Percentiles rank a stretch among this genome's conserved stretches.
Conservation (phyloP, 2,329 filamentous ascomycete species). For the Paecilomyces dactylethromorphus region DNA sequence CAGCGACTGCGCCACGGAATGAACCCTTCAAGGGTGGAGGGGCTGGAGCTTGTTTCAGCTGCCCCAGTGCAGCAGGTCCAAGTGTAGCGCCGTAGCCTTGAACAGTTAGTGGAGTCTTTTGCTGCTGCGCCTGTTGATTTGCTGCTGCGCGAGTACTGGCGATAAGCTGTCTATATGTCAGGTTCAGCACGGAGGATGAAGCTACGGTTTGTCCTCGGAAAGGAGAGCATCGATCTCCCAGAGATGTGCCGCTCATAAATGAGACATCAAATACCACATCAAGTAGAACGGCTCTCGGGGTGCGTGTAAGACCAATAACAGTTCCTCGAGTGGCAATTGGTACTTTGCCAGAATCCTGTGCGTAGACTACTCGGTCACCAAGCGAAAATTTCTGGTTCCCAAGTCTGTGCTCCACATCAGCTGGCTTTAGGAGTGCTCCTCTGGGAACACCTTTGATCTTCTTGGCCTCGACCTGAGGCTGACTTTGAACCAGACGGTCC, state of each 20-base stretch:
- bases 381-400: constrained; percentile 76
- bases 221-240: constrained; percentile 81
- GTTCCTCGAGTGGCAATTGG: constrained; percentile 88
- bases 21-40: constrained; percentile 54
- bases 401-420: constrained; percentile 88
- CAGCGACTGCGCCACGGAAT: constrained; percentile 51
- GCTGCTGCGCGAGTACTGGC: constrained; percentile 42
- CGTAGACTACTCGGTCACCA: constrained; percentile 89
- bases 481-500: constrained; percentile 53
- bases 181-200: constrained; percentile 80
- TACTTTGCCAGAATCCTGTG: constrained; percentile 86
- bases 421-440: constrained; percentile 82
- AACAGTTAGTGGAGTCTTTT: constrained; percentile 46
- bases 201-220: constrained; percentile 93
- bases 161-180: constrained; percentile 74
- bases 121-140: constrained; percentile 50
- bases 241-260: constrained; percentile 94
- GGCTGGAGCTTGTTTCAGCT: constrained; percentile 51
- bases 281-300: constrained; percentile 71
- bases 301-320: constrained; percentile 89
- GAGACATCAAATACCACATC: constrained; percentile 90
- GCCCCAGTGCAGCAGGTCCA: constrained; percentile 52
- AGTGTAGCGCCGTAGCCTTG: constrained; percentile 52
- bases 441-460: constrained; percentile 77
- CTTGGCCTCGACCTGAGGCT: constrained; percentile 53